Conservation (phyloP, 768 basidiomycete genomes). For the Suillus luteus region DNA sequence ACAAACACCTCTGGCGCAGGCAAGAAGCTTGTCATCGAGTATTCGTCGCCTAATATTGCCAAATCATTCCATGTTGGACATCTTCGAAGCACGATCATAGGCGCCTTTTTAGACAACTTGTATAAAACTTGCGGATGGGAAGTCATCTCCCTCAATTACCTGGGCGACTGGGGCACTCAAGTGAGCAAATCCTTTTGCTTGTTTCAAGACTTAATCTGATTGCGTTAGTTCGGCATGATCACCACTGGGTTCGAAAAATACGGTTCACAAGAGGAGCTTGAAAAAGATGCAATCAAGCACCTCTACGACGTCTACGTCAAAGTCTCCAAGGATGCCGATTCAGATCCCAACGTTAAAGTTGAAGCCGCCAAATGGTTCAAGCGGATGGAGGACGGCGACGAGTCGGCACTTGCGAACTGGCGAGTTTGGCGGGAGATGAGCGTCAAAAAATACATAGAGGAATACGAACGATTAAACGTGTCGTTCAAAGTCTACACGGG, state of each 20-base stretch:
- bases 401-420: slow-evolving; percentile 84
- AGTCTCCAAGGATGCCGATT: slow-evolving; percentile 83
- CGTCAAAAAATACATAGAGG: slow-evolving; percentile 84
- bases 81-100: slow-evolving; percentile 96
- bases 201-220: slow-evolving; percentile 1
- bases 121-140: slow-evolving; percentile 95
- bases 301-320: slow-evolving; percentile 94
- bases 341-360: slow-evolving; percentile 68
- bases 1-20: slow-evolving; percentile 74
- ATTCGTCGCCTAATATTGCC: slow-evolving; percentile 96
- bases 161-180: slow-evolving; percentile 99
- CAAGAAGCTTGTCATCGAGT: slow-evolving; percentile 87
- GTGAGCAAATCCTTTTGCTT: slow-evolving; percentile 41
- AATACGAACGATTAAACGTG: slow-evolving; percentile 89
- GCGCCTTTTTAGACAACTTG: slow-evolving; percentile 88
- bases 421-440: slow-evolving; percentile 89
- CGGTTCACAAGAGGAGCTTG: slow-evolving; percentile 80
- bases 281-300: slow-evolving; percentile 91
- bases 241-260: slow-evolving; percentile 92
- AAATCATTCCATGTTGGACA: slow-evolving; percentile 99
- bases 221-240: slow-evolving; percentile 75
- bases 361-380: slow-evolving; percentile 89
- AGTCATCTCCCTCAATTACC: slow-evolving; percentile 88
- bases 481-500: slow-evolving; percentile 91
- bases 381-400: slow-evolving; percentile 93